Conservation (phyloP, 306 rosid genomes). For the Rosa rugosa region DNA sequence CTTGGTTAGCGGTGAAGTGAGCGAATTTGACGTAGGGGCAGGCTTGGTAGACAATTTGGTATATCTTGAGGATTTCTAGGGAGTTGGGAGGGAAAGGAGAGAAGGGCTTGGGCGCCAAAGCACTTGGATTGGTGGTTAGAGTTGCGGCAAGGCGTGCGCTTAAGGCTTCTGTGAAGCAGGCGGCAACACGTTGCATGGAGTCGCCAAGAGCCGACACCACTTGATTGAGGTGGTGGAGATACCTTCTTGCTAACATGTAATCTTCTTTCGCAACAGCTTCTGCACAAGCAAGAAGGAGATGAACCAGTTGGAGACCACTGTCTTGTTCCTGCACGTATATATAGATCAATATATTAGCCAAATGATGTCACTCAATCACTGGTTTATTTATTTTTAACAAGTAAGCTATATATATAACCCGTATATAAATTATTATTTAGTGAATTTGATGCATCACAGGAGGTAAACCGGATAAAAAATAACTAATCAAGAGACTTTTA, state of each 20-base stretch:
- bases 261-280: conserved; percentile 92
- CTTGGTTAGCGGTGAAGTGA: conserved; percentile 91
- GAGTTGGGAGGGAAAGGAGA: conserved; percentile 61
- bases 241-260: conserved; percentile 81
- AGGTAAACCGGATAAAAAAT: too few species aligned
- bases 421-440: too few species aligned
- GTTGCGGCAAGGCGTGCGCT: conserved; percentile 69
- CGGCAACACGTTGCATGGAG: conserved; percentile 88
- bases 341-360: not conserved
- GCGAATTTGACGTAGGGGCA: conserved; percentile 89
- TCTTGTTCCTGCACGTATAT: conserved; percentile 62
- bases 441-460: not conserved
- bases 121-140: conserved; percentile 33
- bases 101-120: conserved; percentile 28
- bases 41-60: conserved; percentile 90
- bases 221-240: conserved; percentile 70
- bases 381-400: not conserved
- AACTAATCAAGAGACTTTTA: not conserved
- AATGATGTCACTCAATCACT: not conserved
- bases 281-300: conserved; percentile 88
- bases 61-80: conserved; percentile 72
- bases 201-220: conserved; percentile 76
- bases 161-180: conserved; percentile 84
- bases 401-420: too few species aligned
- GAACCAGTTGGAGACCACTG: conserved; percentile 90